Evolutionary conservation across 176 grass and related monocot species (phyloP), one percentile per base, ranked within the genome.

Genomic region (Zea luxurians): DNA sequence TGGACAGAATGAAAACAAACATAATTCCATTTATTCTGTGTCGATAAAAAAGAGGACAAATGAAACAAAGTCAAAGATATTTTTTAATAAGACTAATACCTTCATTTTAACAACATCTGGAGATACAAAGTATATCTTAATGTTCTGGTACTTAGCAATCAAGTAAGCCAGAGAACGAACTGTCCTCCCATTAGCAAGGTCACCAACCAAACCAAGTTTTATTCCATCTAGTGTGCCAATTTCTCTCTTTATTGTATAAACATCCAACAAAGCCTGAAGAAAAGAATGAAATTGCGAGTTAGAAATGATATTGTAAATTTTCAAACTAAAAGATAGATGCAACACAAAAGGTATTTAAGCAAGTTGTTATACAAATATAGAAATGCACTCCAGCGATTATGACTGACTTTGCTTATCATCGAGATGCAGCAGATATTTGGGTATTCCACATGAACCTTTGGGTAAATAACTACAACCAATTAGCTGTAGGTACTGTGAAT

Each of bases 41-140:
- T 11, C 38, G 15, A 45, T 20, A 80, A 61, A 76, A 58, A 41
- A 64, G 2, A 59, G 48, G 42, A 70, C 10, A 48, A 55, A 77
- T 43, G 37, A 87, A 52, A 71, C 10, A 21, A 61, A 5, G 2
- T 9, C 36, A 45, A 21, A 0, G 0, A 69, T 65, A 66, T 47
- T 45, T 72, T 60, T 55, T 13, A 20, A 20, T 42, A 90, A 71
- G 12, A 83, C 45, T 63, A 13, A 17, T 85, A 94, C 91, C 91
- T 97, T 98, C 95, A 98, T 98, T 87, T 92, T 94, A 55, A 98
- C 91, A 79, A 92, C 87, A 64, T 94, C 78, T 16, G 95, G 95
- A 62, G 91, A 88, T 48, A 92, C 91, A 78, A 94, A 92, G 69
- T 92, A 94, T 70, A 98, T 92, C 74, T 92, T 98, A 83, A 91